Conservation (phyloP, 169 alveolate species). For the Ichthyophthirius multifiliis region DNA sequence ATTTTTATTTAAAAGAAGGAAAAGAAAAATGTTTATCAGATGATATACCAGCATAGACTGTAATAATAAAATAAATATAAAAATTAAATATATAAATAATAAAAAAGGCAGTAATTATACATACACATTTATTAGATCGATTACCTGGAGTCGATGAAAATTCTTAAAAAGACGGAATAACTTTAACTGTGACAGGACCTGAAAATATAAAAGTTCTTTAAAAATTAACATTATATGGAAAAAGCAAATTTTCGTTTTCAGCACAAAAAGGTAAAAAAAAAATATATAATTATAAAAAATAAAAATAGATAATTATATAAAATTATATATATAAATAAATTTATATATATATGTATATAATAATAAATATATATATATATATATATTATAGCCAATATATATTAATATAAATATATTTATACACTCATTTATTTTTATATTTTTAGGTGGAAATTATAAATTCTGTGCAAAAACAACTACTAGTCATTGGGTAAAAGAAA, state of each 20-base stretch:
- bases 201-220: not conserved
- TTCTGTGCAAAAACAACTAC: constrained; percentile 15
- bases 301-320: not conserved
- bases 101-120: not conserved
- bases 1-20: constrained; percentile 10
- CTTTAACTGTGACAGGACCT: not conserved
- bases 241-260: not conserved
- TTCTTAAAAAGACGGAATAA: not conserved
- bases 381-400: not conserved
- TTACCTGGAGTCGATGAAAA: constrained; percentile 6
- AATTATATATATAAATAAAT: not conserved
- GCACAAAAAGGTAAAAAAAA: not conserved
- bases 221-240: not conserved
- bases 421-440: not conserved
- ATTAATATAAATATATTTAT: not conserved
- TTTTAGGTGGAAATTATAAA: constrained; percentile 7
- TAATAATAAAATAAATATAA: not conserved
- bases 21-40: constrained; percentile 15
- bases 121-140: not conserved
- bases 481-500: not conserved
- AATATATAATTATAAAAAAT: not conserved
- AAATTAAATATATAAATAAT: not conserved
- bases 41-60: constrained; percentile 6
- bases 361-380: not conserved
- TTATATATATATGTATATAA: not conserved